These are phyloP conservation scores for Artomyces pyxidatus DNA, from an alignment of 768 basidiomycete genomes.

Conservation along the genomic window DNA sequence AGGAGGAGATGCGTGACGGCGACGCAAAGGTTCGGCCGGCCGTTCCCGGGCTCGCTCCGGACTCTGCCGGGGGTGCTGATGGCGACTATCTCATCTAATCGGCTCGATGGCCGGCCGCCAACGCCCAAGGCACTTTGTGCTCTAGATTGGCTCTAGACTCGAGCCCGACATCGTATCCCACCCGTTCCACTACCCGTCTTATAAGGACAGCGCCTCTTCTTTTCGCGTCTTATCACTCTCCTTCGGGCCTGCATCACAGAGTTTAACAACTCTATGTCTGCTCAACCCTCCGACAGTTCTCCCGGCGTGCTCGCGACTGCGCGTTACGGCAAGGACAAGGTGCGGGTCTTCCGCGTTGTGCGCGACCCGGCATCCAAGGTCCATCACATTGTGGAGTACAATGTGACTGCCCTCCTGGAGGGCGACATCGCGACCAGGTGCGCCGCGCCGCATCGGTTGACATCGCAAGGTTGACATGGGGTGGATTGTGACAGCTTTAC, in stretches of 20 bases:
- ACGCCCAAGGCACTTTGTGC: too few species aligned
- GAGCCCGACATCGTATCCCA: too few species aligned
- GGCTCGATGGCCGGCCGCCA: too few species aligned
- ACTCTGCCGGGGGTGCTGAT: background rate
- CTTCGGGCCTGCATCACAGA: background rate
- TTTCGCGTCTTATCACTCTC: background rate
- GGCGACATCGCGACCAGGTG: constrained; percentile 76
- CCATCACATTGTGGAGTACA: constrained; percentile 81
- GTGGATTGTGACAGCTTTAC: constrained; percentile 54
- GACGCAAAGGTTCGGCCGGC: too few species aligned
- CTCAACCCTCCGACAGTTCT: background rate
- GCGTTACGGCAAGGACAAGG: constrained; percentile 82
- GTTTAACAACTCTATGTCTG: too few species aligned
- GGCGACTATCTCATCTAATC: background rate
- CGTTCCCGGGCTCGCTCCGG: background rate
- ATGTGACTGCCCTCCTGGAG: constrained; percentile 71
- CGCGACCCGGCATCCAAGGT: constrained; percentile 41
- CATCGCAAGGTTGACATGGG: background rate
- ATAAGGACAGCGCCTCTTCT: too few species aligned
- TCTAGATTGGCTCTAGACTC: background rate
- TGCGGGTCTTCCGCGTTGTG: constrained; percentile 82
- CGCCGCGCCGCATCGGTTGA: background rate
- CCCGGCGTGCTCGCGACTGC: constrained; percentile 34
- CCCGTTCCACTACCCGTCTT: too few species aligned
- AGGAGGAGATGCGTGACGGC: background rate